Evolutionary conservation across 2,329 filamentous ascomycete species (phyloP).

Genomic region (Rugonectria rugulosa): DNA sequence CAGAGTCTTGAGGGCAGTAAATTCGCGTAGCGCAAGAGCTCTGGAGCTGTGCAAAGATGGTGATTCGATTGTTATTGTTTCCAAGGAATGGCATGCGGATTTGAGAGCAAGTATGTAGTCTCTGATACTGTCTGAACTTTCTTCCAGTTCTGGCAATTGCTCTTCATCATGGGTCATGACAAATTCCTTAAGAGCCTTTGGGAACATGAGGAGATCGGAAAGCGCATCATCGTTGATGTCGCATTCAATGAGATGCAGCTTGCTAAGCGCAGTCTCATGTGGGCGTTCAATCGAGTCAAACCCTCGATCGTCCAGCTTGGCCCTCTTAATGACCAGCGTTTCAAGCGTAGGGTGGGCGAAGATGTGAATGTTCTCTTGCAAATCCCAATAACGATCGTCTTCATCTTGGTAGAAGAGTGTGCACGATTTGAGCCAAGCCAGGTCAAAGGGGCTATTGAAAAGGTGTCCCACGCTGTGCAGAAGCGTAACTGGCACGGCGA

Average conservation of each 20-base stretch:
- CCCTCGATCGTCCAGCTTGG: constrained; percentile 54
- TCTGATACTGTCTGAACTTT: constrained; percentile 55
- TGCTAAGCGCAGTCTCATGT: constrained; percentile 53
- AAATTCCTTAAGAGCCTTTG: constrained; percentile 54
- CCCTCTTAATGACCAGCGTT: constrained; percentile 52
- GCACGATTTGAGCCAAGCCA: constrained; percentile 56
- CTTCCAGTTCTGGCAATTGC: constrained; percentile 52
- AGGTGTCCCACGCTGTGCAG: constrained; percentile 56
- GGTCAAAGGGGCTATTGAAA: constrained; percentile 59
- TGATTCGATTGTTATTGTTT: constrained; percentile 55
- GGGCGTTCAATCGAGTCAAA: constrained; percentile 58
- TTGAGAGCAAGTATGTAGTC: constrained; percentile 56
- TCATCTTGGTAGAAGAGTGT: constrained; percentile 56
- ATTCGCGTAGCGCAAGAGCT: constrained; percentile 54
- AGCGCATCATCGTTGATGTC: constrained; percentile 56
- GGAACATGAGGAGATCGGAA: constrained; percentile 50
- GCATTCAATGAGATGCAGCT: constrained; percentile 56
- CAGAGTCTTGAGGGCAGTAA: constrained; percentile 49
- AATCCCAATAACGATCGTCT: constrained; percentile 56
- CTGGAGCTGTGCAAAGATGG: constrained; percentile 49
- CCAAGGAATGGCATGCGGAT: constrained; percentile 51
- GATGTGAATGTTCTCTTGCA: constrained; percentile 60
- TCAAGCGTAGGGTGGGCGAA: constrained; percentile 59
- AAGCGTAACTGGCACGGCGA: constrained; percentile 53
- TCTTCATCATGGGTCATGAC: constrained; percentile 54